phyloP scores from a whole-genome alignment of 1,139 yeast species.

The Meyerozyma carpophila region DNA sequence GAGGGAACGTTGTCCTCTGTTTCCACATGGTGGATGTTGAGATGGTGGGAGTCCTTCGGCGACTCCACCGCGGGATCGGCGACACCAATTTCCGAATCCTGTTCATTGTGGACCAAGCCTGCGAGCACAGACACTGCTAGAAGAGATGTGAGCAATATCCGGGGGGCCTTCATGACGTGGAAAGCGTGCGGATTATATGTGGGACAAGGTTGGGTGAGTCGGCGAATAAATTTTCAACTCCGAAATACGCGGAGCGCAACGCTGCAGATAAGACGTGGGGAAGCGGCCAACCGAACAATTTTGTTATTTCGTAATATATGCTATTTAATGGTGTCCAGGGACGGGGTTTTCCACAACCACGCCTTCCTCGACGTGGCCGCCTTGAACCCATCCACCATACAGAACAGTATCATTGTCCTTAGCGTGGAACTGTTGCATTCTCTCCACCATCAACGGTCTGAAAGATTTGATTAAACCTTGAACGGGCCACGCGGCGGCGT shows the following conservation, averaged over 20 bases:
- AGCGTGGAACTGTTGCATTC: constrained; percentile 50
- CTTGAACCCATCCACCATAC: constrained; percentile 76
- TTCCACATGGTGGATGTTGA: constrained; percentile 20
- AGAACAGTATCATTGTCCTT: constrained; percentile 36
- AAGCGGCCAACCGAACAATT: not conserved
- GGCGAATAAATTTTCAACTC: not conserved
- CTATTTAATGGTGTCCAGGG: constrained; percentile 34
- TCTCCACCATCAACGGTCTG: constrained; percentile 73
- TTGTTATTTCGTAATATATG: not conserved
- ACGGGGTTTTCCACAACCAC: constrained; percentile 58
- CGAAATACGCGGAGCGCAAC: not conserved
- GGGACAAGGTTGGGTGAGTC: not conserved
- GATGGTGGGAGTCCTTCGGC: constrained; percentile 8
- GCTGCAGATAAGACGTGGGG: too few relatives aligned
- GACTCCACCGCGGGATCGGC: not conserved
- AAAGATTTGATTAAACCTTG: constrained; percentile 82
- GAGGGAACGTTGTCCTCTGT: constrained; percentile 30
- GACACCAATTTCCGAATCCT: not conserved
- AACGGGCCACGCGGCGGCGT: constrained; percentile 91
- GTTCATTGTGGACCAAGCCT: not conserved
- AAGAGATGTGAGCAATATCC: not conserved
- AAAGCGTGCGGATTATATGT: not conserved
- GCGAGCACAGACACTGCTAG: not conserved
- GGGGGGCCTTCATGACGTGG: not conserved
- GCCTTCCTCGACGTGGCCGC: constrained; percentile 61